phyloP scores from a whole-genome alignment of 176 grass and related monocot genomes.

The Saccharum spontaneum region DNA sequence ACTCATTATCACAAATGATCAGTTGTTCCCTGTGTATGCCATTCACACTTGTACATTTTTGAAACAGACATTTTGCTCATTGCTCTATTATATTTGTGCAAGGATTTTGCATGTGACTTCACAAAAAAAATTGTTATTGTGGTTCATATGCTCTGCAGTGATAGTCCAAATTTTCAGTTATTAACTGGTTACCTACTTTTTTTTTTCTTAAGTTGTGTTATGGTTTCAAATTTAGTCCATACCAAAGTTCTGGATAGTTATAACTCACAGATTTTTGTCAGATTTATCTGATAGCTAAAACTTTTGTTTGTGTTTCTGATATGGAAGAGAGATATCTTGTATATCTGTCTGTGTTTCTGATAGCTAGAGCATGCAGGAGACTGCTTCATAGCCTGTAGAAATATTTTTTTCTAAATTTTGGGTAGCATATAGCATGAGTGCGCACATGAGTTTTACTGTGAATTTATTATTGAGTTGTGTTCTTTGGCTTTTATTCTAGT shows the following conservation, averaged over 20 bases:
- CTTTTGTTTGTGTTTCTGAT: not conserved
- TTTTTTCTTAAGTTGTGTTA: not conserved
- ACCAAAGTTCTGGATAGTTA: not conserved
- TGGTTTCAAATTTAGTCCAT: not conserved
- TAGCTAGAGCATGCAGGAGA: not conserved
- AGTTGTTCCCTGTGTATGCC: not conserved
- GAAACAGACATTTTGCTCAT: not conserved
- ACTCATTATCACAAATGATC: not conserved
- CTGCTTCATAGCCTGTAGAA: not conserved
- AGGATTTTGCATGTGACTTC: not conserved
- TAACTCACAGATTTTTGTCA: not conserved
- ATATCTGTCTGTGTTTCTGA: not conserved
- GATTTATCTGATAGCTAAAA: not conserved
- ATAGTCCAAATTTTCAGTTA: not conserved
- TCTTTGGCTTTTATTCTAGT: not conserved
- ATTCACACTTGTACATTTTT: not conserved
- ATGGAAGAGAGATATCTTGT: not conserved
- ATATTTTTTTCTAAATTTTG: not conserved
- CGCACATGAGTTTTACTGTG: not conserved
- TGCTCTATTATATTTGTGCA: not conserved
- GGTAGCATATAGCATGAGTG: not conserved
- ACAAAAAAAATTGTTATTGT: not conserved
- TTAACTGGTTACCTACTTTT: not conserved
- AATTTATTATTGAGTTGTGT: not conserved
- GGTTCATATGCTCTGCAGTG: not conserved